Base-by-base conservation (phyloP, 345 rosid genomes). In the Eucalyptus sp. region DNA sequence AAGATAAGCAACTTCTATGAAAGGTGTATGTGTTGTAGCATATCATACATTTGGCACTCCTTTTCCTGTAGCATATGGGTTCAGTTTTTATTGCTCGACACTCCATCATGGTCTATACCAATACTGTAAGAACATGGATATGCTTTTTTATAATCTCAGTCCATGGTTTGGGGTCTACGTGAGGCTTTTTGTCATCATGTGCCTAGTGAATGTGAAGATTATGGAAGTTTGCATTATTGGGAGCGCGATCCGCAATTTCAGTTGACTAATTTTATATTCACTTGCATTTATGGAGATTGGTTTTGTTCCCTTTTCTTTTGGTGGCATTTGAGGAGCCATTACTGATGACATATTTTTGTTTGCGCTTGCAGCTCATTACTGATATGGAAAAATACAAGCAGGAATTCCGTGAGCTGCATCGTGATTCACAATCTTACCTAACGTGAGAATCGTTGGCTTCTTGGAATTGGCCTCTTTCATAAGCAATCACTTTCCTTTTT, bases 371-470 rank as follows among this genome's bases (percentile, higher is more conserved):
- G 96, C 96, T 96, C 87, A 95, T 97, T 89, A 91, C 93, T 89
- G 95, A 94, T 86, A 97, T 97, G 99, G 98, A 97, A 93, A 94
- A 88, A 85, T 94, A 93, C 91, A 96, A 96, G 94, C 98, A 95
- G 93, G 95, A 93, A 14, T 91, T 88, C 87, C 94, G 91, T 88
- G 93, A 94, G 91, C 93, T 91, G 87, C 89, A 95, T 10, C 50
- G 89, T 29, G 95, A 94, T 90, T 92, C 96, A 31, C 93, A 90
- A 37, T 93, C 91, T 81, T 93, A 93, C 91, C 86, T 95, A 86
- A 92, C 66, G 99, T 95, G 88, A 92, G 92, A 87, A 90, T 87
- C 76, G 37, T 24, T 86, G 58, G 80, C 89, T 62, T 48, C 15
- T 54, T 68, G 54, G 88, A 90, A 49, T 31, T 50, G 83, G 31